Evolutionary conservation across 768 basidiomycete genomes (phyloP).

Genomic region (Pleurotus cornucopiae): DNA sequence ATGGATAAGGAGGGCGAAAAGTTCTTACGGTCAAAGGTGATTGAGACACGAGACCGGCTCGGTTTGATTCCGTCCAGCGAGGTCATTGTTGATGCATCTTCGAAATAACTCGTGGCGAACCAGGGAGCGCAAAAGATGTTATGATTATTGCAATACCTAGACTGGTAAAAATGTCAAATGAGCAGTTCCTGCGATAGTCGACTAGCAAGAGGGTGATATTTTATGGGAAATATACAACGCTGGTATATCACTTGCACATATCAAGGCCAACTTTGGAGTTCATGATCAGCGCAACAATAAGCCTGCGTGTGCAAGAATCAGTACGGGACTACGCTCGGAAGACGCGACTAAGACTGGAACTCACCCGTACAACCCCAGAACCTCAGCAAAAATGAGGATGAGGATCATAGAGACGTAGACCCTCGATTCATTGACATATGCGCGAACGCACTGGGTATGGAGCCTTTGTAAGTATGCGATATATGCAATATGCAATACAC

Average conservation of each 20-base stretch:
- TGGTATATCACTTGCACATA: conserved; percentile 20
- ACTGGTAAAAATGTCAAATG: too few species aligned
- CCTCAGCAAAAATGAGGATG: conserved; percentile 90
- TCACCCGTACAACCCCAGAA: conserved; percentile 84
- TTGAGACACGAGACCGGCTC: conserved; percentile 30
- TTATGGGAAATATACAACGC: neutral
- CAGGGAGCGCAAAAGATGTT: too few species aligned
- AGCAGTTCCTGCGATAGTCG: too few species aligned
- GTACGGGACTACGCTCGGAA: neutral
- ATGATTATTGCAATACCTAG: too few species aligned
- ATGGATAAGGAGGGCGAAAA: conserved; percentile 34
- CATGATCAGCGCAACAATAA: conserved; percentile 90
- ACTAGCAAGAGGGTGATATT: too few species aligned
- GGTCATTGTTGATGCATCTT: too few species aligned
- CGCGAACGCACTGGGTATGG: conserved; percentile 70
- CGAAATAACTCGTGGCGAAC: too few species aligned
- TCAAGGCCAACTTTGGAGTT: conserved; percentile 63
- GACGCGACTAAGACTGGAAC: conserved; percentile 17
- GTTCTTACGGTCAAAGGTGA: conserved; percentile 29
- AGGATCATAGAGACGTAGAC: conserved; percentile 96
- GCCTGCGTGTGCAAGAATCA: conserved; percentile 28
- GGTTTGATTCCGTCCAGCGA: conserved; percentile 6
- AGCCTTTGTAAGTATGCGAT: neutral
- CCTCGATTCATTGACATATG: conserved; percentile 85
- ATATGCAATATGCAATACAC: neutral